Conservation (phyloP, 1,284 basidiomycete genomes). For the Pseudozyma tsukubaensis region DNA sequence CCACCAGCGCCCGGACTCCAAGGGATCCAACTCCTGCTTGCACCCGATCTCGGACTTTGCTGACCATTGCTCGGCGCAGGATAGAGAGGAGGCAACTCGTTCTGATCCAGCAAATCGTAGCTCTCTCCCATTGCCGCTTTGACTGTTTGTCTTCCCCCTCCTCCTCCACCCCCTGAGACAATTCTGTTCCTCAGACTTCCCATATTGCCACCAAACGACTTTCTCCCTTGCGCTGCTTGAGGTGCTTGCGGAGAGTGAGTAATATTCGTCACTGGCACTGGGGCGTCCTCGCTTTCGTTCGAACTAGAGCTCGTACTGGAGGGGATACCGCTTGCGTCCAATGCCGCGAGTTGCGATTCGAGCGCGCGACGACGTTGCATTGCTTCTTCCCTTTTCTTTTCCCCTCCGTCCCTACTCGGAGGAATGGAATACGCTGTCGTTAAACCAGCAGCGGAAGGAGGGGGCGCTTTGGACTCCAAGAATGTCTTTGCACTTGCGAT, state of each 20-base stretch:
- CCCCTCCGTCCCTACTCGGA: background rate
- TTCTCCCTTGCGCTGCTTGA: background rate
- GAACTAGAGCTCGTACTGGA: constrained; percentile 15
- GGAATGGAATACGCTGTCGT: constrained; percentile 26
- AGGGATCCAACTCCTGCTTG: constrained; percentile 21
- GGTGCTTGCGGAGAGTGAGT: constrained; percentile 10
- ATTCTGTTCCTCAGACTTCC: constrained; percentile 24
- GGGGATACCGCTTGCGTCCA: constrained; percentile 28
- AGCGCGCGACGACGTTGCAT: constrained; percentile 25
- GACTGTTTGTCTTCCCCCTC: constrained; percentile 11
- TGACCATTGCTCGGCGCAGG: background rate
- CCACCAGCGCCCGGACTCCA: constrained; percentile 24
- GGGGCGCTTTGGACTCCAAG: constrained; percentile 28
- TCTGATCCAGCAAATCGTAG: constrained; percentile 48
- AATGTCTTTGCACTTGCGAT: constrained; percentile 31
- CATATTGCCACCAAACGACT: background rate
- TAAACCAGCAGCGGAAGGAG: constrained; percentile 2
- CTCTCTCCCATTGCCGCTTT: constrained; percentile 34
- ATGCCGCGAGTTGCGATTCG: constrained; percentile 34
- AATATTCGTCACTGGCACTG: constrained; percentile 16
- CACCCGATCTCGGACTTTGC: constrained; percentile 5
- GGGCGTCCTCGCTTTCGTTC: constrained; percentile 11
- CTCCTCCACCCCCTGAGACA: constrained; percentile 1
- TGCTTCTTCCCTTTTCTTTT: constrained; percentile 19
- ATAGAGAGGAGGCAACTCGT: constrained; percentile 22